Conservation (phyloP, 2,329 filamentous ascomycete species). For the Aspergillus bombycis region DNA sequence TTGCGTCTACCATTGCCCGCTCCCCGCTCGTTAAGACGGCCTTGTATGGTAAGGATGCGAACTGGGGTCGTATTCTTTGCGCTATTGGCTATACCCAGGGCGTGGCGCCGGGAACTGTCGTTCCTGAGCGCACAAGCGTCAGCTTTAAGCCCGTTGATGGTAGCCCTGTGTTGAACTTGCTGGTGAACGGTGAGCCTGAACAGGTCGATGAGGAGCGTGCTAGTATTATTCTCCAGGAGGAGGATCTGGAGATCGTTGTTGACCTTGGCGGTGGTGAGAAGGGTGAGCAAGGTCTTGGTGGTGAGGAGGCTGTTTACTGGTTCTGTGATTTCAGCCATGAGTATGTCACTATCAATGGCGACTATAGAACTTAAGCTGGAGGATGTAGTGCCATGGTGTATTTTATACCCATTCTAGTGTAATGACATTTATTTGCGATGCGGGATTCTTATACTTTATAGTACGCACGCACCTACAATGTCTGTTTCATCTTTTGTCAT, state of each 20-base stretch:
- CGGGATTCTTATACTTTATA: not conserved
- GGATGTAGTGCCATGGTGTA: not conserved
- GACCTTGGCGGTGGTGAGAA: constrained; percentile 56
- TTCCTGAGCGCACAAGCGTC: constrained; percentile 61
- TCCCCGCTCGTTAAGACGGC: constrained; percentile 97
- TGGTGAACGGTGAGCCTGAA: constrained; percentile 66
- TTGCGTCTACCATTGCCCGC: constrained; percentile 85
- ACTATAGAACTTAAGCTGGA: constrained; percentile 48
- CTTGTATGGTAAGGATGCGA: constrained; percentile 93
- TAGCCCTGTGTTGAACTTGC: constrained; percentile 58
- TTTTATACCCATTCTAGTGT: not conserved
- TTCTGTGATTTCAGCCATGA: constrained; percentile 71
- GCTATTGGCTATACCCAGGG: constrained; percentile 78
- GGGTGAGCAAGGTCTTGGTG: constrained; percentile 44
- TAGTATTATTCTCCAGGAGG: constrained; percentile 61
- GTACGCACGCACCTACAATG: not conserved
- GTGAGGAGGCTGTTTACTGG: constrained; percentile 62
- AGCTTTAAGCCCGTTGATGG: constrained; percentile 64
- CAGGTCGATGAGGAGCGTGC: constrained; percentile 63
- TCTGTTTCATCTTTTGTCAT: constrained; percentile 10
- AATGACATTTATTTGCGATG: not conserved
- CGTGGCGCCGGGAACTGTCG: constrained; percentile 49
- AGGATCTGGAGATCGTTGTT: constrained; percentile 66
- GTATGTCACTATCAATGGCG: constrained; percentile 70
- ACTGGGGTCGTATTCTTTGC: constrained; percentile 97